Evolutionary conservation across 139 green algal genomes (phyloP), one percentile per base, ranked within the genome.

Genomic region (Pycnococcus provasolii): DNA sequence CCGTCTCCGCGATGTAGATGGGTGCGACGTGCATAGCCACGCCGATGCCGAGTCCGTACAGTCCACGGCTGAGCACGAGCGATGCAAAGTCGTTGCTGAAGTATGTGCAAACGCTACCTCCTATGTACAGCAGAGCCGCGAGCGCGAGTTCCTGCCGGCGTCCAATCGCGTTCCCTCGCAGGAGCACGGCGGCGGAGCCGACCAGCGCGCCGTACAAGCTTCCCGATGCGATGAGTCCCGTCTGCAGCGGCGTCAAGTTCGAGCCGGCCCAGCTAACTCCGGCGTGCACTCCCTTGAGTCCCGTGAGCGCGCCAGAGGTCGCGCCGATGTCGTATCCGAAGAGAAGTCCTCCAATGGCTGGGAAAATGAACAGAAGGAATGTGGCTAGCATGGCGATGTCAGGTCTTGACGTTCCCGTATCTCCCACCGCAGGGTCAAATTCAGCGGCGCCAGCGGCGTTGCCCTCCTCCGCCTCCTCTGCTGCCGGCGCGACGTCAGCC

Each of bases 1-100:
- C 74, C 0, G 88, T 94, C 75, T 96, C 90, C 40, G 83, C 80
- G 45, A 96, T 96, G 81, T 96, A 96, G 9, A 94, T 83, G 1
- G 90, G 90, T 3, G 89, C 90, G 5, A 79, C 86, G 74, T 96
- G 90, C 90, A 96, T 96, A 4, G 87, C 88, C 42, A 96, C 83
- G 4, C 90, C 90, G 52, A 96, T 95, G 65, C 83, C 91, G 41
- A 95, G 45, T 5, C 91, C 91, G 68, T 93, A 97, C 2, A 86
- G 11, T 8, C 78, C 42, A 3, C 89, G 72, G 0, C 79, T 85
- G 0, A 68, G 53, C 45, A 94, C 55, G 3, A 96, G 80, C 1
- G 66, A 9, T 1, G 61, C 40, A 3, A 88, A 78, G 15, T 52
- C 78, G 9, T 65, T 52, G 1, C 82, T 73, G 0, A 65, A 4